Base-by-base conservation (phyloP, 805 yeast genomes). In the Brettanomyces sp. region DNA sequence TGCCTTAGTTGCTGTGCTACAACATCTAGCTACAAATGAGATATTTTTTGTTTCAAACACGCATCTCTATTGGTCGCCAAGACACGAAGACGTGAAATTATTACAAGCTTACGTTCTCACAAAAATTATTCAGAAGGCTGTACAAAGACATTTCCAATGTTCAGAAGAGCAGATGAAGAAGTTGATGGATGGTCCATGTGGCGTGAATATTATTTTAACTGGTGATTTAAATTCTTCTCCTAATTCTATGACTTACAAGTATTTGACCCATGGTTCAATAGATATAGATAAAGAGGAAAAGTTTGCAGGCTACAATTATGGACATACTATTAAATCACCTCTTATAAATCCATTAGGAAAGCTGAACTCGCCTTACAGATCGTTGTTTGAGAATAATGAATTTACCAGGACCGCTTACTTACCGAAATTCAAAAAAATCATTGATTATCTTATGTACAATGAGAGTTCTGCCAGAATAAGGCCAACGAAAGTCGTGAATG, bases 201-300 rank as follows among this genome's bases (percentile, higher is more conserved):
- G 48, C 5, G 25, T 65, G 37, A 68, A 66, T 41, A 60, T 76
- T 0, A 52, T 79, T 8, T 67, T 78, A 61, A 67, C 74, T 13
- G 85, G 84, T 1, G 85, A 79, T 56, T 68, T 77, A 49, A 79
- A 79, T 53, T 76, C 82, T 1, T 62, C 64, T 5, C 74, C 76
- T 9, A 58, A 64, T 18, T 76, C 82, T 1, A 59, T 70, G 48
- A 80, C 76, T 7, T 70, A 72, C 40, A 61, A 69, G n/a, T 70
- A 73, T 42, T 44, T 65, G 54, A 52, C 70, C 57, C 39, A 67
- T 43, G 66, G 65, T 3, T 36, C 34, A 4, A 44, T 59, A 4
- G 46, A 56, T 39, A 44, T 53, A 9, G 25, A 46, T 5, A 42
- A 47, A 14, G 53, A 53, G n/a, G 41, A 49, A 1, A 50, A 55